Evolutionary conservation across 176 grass and related monocot species (phyloP), one percentile per base, ranked within the genome.

Genomic region (Aegilops sharonensis): DNA sequence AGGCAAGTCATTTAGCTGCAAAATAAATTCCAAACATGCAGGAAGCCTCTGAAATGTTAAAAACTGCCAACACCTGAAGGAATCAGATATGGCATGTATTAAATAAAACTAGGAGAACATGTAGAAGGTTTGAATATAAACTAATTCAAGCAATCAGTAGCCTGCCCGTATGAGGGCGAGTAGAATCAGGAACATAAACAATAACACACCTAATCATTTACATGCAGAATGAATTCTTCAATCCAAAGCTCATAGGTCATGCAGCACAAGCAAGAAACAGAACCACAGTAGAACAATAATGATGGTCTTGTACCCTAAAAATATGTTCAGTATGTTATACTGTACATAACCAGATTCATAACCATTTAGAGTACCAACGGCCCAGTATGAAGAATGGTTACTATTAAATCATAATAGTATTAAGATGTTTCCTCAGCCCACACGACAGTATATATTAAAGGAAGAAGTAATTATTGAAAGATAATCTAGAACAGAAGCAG

Each of bases 121-220:
- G 21, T 82, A 27, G 37, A 50, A 82, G 20, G 4, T 30, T 70
- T 78, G 36, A 60, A 70, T 12, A 37, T 37, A 77, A 47, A 20
- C 20, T 50, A 69, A 70, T 62, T 27, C 52, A 77, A 76, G 14
- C 69, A 61, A 6, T 85, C 40, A 77, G 12, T 76, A 69, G 8
- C 37, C 43, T 68, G 48, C 40, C 6, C 59, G 7, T 30, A 78
- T 7, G 1, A 37, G n/a, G 20, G 40, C 52, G 10, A 52, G n/a
- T 65, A 64, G 57, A 65, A 66, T 12, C 34, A 87, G 81, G 30
- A 91, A 91, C n/a, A 35, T 84, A 45, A 78, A 50, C 24, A 64
- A 17, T 47, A 56, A 43, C 40, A 36, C 57, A 27, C 47, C 63
- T 77, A 48, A 81, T 85, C 25, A 78, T 23, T 69, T 31, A 72